Evolutionary conservation across 1,139 yeast species (phyloP), one percentile per base, ranked within the genome.

Genomic region (Pichia sp.): DNA sequence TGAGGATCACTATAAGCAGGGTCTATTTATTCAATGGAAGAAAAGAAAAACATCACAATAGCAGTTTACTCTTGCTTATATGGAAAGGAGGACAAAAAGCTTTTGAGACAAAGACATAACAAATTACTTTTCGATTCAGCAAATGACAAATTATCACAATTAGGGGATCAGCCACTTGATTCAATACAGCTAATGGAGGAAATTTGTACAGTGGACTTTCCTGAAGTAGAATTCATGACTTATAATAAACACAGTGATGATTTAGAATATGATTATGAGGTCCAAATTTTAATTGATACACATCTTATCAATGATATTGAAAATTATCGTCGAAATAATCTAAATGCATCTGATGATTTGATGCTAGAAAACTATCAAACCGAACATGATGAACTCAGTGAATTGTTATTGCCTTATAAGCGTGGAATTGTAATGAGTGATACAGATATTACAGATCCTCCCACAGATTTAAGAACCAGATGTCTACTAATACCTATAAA

Each of bases 401-500:
- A 44, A 30, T 15, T 44, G 9, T 14, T 38, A n/a, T 15, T 19
- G 10, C 47, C 47, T 2, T 37, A 31, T 14, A 40, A 39, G 26
- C 20, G 36, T 11, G 26, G 24, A 1, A 37, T 41, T 11, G 14
- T 24, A 6, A 36, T 30, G 3, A 34, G 32, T 5, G 20, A 22
- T 9, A 17, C 34, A 34, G 18, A 28, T 17, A 4, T 8, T 3
- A 10, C 32, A 23, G 19, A 12, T 39, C 24, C 24, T 31, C 28
- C 17, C 4, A 30, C 32, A 6, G 28, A 31, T 2, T 31, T 48
- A 19, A 35, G 55, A 39, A 34, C 40, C 18, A 32, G 39, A 22
- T 48, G 48, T 22, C 14, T 55, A 12, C 17, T 55, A 3, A 36
- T 54, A 20, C 55, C 53, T 0, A 36, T 53, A 2, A 49, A 50